These are phyloP conservation scores for Amanita molliuscula DNA, from an alignment of 768 basidiomycete species.

Conservation along the genomic window DNA sequence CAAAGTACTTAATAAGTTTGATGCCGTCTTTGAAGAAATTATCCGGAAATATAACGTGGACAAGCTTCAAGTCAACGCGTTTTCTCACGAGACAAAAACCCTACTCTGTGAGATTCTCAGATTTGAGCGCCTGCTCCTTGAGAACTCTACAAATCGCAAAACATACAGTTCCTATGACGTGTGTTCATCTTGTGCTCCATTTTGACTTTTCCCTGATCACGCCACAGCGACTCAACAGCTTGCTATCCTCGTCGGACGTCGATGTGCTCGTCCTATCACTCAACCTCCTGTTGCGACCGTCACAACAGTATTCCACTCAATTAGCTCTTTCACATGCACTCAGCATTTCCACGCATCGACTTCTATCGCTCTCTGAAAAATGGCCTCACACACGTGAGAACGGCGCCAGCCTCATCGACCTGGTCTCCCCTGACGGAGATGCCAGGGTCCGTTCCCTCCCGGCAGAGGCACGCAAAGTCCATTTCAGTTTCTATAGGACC, in stretches of 20 bases:
- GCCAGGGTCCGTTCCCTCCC: conserved; percentile 54
- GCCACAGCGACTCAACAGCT: conserved; percentile 74
- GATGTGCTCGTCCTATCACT: conserved; percentile 79
- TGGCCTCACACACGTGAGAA: conserved; percentile 80
- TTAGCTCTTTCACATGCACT: conserved; percentile 75
- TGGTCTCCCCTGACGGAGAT: conserved; percentile 46
- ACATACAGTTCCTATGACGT: conserved; percentile 96
- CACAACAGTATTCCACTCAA: conserved; percentile 89
- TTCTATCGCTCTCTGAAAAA: conserved; percentile 75
- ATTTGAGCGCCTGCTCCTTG: conserved; percentile 83
- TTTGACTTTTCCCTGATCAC: conserved; percentile 7
- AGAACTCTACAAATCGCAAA: conserved; percentile 97
- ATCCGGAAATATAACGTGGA: conserved; percentile 82
- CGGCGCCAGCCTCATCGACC: conserved; percentile 65
- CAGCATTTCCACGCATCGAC: conserved; percentile 71
- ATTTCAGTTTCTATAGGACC: conserved; percentile 73
- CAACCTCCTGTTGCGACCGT: conserved; percentile 81
- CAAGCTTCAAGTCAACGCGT: conserved; percentile 71
- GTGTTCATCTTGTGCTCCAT: conserved; percentile 12
- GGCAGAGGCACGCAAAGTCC: conserved; percentile 65
- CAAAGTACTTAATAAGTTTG: conserved; percentile 92
- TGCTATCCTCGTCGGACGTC: conserved; percentile 82
- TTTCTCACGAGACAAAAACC: conserved; percentile 66
- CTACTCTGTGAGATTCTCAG: conserved; percentile 73
- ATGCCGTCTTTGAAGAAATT: conserved; percentile 73